phyloP scores from a whole-genome alignment of 2,329 filamentous ascomycete species.

The Ilyonectria robusta region DNA sequence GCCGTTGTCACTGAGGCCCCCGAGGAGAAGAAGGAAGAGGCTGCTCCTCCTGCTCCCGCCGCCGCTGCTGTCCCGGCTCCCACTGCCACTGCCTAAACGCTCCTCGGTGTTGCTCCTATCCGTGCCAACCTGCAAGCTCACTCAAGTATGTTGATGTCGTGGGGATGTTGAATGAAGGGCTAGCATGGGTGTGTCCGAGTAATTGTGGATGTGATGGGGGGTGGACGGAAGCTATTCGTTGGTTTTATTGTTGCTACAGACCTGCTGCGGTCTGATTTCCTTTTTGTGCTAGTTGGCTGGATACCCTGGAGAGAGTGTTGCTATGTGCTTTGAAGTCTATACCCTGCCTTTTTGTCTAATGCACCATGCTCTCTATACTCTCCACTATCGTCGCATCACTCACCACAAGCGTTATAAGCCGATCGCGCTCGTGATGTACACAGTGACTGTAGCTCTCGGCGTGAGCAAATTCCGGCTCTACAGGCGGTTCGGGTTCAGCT shows the following conservation, averaged over 20 bases:
- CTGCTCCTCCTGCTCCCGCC: conserved; percentile 40
- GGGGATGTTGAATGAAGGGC: conserved; percentile 19
- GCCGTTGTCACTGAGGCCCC: conserved; percentile 43
- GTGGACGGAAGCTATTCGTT: conserved; percentile 10
- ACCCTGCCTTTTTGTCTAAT: conserved; percentile 49
- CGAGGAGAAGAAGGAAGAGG: conserved; percentile 39
- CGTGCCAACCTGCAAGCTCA: conserved; percentile 24
- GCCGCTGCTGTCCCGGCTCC: conserved; percentile 40
- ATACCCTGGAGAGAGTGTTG: conserved; percentile 49
- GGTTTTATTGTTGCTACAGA: conserved; percentile 12
- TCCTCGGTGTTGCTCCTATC: conserved; percentile 16
- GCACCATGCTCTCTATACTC: conserved; percentile 31
- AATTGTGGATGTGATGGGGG: conserved; percentile 12
- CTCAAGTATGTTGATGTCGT: conserved; percentile 14
- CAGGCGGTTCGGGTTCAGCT: neutral
- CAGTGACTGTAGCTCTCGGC: neutral
- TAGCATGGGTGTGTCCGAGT: conserved; percentile 14
- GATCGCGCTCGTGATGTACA: neutral
- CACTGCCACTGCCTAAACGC: conserved; percentile 40
- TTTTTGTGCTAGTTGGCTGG: conserved; percentile 49
- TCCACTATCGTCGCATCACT: neutral
- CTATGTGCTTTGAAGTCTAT: conserved; percentile 50
- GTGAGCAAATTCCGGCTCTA: neutral
- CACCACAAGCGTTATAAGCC: neutral
- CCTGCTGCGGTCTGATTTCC: conserved; percentile 21